Evolutionary conservation across 257 asterid species (phyloP).

Genomic region (Handroanthus guayacan): DNA sequence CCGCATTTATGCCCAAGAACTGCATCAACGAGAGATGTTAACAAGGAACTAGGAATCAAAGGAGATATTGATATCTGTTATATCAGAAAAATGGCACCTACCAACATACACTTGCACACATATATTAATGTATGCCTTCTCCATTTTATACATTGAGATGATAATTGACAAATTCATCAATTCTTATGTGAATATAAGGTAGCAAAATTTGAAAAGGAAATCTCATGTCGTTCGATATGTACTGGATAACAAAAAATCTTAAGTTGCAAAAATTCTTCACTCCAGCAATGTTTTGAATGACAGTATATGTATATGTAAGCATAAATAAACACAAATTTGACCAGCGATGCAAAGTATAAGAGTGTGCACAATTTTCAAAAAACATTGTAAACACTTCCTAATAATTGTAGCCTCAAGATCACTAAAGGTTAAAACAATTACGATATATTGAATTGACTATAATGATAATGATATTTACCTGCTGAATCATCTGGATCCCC

Average conservation of each 20-base stretch:
- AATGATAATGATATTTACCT: conserved; percentile 47
- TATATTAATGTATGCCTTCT: background rate
- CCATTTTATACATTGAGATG: background rate
- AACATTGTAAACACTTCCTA: background rate
- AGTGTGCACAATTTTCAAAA: background rate
- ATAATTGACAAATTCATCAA: background rate
- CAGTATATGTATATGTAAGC: background rate
- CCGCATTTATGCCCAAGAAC: conserved; percentile 76
- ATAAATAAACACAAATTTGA: too few relatives aligned
- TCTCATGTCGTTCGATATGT: background rate
- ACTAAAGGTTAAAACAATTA: background rate
- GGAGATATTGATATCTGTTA: background rate
- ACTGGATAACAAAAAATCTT: background rate
- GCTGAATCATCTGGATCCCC: conserved; percentile 74
- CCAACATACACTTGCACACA: background rate
- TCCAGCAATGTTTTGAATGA: background rate
- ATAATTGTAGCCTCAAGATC: background rate
- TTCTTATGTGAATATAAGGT: background rate
- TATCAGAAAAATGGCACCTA: background rate
- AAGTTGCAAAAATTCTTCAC: background rate
- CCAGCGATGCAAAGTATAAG: background rate
- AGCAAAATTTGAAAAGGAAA: background rate
- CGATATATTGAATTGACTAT: background rate
- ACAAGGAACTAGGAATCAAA: background rate
- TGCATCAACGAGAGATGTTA: conserved; percentile 31